phyloP scores from a whole-genome alignment of 371 early-diverging fungal genomes.

The Mucor circinelloides region DNA sequence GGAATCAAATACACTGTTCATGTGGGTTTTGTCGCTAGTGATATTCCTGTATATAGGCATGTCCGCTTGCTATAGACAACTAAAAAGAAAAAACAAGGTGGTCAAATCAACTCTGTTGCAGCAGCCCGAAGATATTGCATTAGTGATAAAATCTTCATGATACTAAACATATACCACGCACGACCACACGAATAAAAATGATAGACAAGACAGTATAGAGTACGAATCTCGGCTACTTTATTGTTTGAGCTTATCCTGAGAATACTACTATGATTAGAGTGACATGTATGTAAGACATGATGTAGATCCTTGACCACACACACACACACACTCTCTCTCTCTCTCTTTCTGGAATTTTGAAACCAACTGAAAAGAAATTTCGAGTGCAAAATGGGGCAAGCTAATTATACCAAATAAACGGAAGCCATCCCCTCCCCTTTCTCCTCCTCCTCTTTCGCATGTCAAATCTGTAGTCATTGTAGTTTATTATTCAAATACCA shows the following conservation, averaged over 20 bases:
- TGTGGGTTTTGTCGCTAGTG: constrained; percentile 27
- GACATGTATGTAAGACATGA: not conserved
- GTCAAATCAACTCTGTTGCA: not conserved
- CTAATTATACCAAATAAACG: not conserved
- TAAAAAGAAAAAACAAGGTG: constrained; percentile 2
- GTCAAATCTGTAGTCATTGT: not conserved
- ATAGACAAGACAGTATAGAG: not conserved
- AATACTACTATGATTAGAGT: not conserved
- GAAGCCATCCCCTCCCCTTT: not conserved
- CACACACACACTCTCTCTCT: too few relatives aligned
- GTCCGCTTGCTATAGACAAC: constrained; percentile 25
- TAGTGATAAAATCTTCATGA: not conserved
- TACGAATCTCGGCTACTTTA: constrained; percentile 1
- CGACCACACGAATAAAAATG: not conserved
- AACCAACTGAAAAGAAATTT: not conserved
- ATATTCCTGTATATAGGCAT: constrained; percentile 31
- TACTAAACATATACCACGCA: not conserved
- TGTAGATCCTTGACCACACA: not conserved
- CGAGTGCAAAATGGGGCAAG: not conserved
- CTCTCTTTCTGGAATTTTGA: too few relatives aligned
- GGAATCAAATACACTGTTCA: constrained; percentile 30
- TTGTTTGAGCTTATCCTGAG: not conserved
- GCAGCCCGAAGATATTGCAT: not conserved
- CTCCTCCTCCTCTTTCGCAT: not conserved
- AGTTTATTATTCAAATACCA: not conserved